Evolutionary conservation across 2,329 filamentous ascomycete species (phyloP), one percentile per base, ranked within the genome.

Genomic region (Botryotinia globosa): DNA sequence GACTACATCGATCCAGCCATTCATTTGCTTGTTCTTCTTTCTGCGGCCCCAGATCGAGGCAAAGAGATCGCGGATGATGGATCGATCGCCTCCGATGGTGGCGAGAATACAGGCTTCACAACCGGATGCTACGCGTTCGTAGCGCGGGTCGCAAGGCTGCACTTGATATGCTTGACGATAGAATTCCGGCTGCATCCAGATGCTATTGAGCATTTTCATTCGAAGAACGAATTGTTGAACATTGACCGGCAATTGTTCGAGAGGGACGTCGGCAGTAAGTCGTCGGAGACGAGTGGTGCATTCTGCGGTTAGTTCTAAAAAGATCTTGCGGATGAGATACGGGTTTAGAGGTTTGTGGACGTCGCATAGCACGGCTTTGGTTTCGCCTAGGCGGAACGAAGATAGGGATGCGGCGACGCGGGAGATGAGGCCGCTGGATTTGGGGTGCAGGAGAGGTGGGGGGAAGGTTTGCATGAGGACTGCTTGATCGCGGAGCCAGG

Each of bases 101-200:
- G 85, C 82, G 20, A 89, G 78, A 42, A 87, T 84, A 74, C 87
- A 89, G 2, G 86, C 87, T 76, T 87, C 84, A 74, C 87, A 89
- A 22, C 81, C 80, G 10, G 78, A 81, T 44, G 74, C 72, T 6
- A 85, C 79, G 18, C 74, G 66, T 10, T 74, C 76, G 51, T 81
- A 77, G 64, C 74, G 76, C 42, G 69, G 69, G 1, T 82, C 77
- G n/a, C 82, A 79, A 1, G 80, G 80, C 56, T 29, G 69, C 4
- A 63, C 73, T 8, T 79, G 79, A 74, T 82, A 85, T 4, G 80
- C 74, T 20, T 77, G 59, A 29, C 76, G 74, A 73, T 85, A 86
- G 4, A 82, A 75, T 0, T 77, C 69, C 1, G 79, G 76, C 1
- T 78, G 76, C 25, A 85, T 81, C 83, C 84, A 80, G 44, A 78